Base-by-base conservation (phyloP, 2,329 filamentous ascomycete genomes). In the Colletotrichum sp. region DNA sequence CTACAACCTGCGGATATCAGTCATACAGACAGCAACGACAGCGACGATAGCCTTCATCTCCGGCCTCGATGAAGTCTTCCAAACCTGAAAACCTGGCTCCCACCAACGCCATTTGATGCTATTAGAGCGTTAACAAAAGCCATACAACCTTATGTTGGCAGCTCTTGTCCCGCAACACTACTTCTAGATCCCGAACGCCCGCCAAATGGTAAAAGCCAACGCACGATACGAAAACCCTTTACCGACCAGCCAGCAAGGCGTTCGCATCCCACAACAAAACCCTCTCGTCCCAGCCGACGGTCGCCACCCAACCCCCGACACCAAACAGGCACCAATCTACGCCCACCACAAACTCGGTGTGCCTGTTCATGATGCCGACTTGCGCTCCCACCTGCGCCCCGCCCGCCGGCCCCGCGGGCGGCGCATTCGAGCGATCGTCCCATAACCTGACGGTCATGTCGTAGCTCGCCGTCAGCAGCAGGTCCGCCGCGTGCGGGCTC, bases 261-360 rank as follows among this genome's bases (percentile, higher is more conserved):
- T 89, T 93, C 52, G 96, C 95, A 87, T 99, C 97, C 96, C 96
- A 99, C 7, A 99, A 91, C 80, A 98, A 87, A 13, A 99, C 90
- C 80, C 93, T 91, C 86, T 98, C 96, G 81, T 99, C 97, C 97
- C 97, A 99, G 1, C 95, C 96, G 3, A 94, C 95, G 77, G 95
- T 98, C 3, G 97, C 96, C 79, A 96, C 96, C 97, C 97, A 99
- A 7, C 97, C 97, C 78, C 98, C 96, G 28, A 92, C 94, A 6
- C 97, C 97, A 84, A 99, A 99, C 60, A 99, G 85, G 85, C 97
- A 99, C 97, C 98, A 99, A 84, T 99, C 97, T 1, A 99, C 95
- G 9, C 97, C 97, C 5, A 96, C 98, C 12, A 94, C 96, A 81
- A 99, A 99, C 86, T 99, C 97, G 1, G 96, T 98, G 84, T 99